Base-by-base conservation (phyloP, 2,329 filamentous ascomycete species). In the Alternaria sp. region DNA sequence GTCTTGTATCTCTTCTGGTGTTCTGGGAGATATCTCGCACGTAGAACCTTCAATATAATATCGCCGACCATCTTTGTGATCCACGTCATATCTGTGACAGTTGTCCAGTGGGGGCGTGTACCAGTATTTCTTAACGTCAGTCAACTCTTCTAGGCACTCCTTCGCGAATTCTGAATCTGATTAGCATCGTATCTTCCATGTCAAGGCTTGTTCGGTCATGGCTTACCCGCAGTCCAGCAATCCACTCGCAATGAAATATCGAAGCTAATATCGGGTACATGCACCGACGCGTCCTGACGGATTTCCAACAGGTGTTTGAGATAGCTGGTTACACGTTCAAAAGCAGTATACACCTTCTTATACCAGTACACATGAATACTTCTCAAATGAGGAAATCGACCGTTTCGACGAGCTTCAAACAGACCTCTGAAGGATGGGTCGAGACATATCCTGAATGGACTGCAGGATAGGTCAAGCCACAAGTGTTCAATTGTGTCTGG, bases 21-120 rank as follows among this genome's bases (percentile, higher is more conserved):
- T 8, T 5, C 8, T 1, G 0, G 8, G 30, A 1, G 5, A 14
- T 12, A 7, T 1, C 2, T 36, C 2, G 5, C 46, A 49, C 0
- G 30, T 36, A 36, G 30, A 3, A n/a, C 0, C 5, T 26, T 36
- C 46, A 36, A 49, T 20, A 12, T 8, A 49, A 2, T 49, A 7
- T 24, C 8, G 14, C 30, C 4, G 7, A 3, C 46, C 30, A 36
- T 36, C 30, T 8, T 1, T 1, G 1, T 22, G 7, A 34, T 48
- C 18, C 4, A 22, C 9, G 5, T 34, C 46, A 4, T 7, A 48
- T 22, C 30, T 34, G 7, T 2, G 20, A 18, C 12, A 34, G 28
- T 48, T 8, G 14, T 11, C 14, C 16, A 28, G 24, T 28, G 43
- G 24, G 9, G 14, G 7, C 28, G 1, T 2, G 4, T 30, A 11